Percentiles rank a stretch among this genome's conserved stretches.
Evolutionary conservation across 2,329 filamentous ascomycete genomes (phyloP).

Genomic region (Ceratocystis cubensis): DNA sequence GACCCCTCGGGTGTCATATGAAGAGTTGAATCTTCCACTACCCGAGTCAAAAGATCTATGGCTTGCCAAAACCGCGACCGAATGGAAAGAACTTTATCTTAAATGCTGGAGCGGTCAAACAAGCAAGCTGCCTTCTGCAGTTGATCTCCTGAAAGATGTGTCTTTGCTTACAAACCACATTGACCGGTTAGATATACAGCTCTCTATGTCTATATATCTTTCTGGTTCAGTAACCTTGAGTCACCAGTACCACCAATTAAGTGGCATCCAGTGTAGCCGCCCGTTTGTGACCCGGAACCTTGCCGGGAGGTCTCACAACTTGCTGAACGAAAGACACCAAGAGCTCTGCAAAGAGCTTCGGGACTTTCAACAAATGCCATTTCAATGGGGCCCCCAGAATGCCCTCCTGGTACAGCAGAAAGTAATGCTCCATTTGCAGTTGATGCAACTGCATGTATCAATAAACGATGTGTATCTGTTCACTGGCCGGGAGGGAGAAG

Average conservation of each 20-base stretch:
- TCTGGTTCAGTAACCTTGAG: slow-evolving; percentile 55
- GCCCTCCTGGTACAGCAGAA: slow-evolving; percentile 36
- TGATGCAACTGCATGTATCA: slow-evolving; percentile 52
- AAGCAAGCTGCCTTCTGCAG: slow-evolving; percentile 38
- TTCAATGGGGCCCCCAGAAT: slow-evolving; percentile 27
- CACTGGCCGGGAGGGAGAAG: slow-evolving; percentile 53
- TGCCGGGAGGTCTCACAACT: slow-evolving; percentile 32
- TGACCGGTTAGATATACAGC: slow-evolving; percentile 42
- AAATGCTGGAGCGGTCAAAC: slow-evolving; percentile 29
- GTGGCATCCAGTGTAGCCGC: slow-evolving; percentile 37
- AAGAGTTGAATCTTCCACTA: slow-evolving; percentile 53
- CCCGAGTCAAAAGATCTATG: slow-evolving; percentile 51
- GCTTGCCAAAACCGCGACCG: slow-evolving; percentile 48
- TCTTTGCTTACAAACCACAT: slow-evolving; percentile 39
- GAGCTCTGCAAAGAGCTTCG: slow-evolving; percentile 49
- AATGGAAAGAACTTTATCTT: slow-evolving; percentile 53
- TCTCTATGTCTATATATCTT: slow-evolving; percentile 47
- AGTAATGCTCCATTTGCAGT: slow-evolving; percentile 41
- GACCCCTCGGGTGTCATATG: slow-evolving; percentile 54
- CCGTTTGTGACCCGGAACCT: slow-evolving; percentile 33
- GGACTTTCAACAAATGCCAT: slow-evolving; percentile 34
- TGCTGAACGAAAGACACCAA: slow-evolving; percentile 45
- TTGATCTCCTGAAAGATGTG: slow-evolving; percentile 45
- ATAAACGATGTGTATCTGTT: slow-evolving; percentile 55
- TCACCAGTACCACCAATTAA: slow-evolving; percentile 52